These are phyloP conservation scores for Tetradesmus obliquus DNA, from an alignment of 139 green algal species.

Conservation along the genomic window DNA sequence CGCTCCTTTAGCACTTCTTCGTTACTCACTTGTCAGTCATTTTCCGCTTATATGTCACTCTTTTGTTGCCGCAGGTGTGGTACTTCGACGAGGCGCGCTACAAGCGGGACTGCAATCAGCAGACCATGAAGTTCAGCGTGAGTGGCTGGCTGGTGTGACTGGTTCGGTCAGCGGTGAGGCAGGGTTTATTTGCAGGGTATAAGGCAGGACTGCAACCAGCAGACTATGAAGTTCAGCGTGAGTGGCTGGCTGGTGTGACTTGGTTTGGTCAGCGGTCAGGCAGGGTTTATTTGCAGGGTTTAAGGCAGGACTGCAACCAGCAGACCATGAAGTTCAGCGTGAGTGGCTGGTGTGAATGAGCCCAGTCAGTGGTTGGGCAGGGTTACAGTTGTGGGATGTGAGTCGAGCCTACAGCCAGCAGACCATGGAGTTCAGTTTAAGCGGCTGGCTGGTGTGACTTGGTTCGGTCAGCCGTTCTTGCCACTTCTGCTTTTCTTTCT, in stretches of 20 bases:
- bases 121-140: slow-evolving; percentile 21
- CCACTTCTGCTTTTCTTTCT: too few species aligned
- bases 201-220: slow-evolving; percentile 23
- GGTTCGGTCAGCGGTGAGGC: too few species aligned
- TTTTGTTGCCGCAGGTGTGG: slow-evolving; percentile 13
- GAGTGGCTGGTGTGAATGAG: neutral
- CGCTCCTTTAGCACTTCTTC: too few species aligned
- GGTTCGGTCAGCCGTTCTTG: too few species aligned
- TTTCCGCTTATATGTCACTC: neutral
- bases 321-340: slow-evolving; percentile 25
- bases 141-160: neutral
- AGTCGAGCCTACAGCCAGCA: slow-evolving; percentile 23
- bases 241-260: neutral
- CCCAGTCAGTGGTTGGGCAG: too few species aligned
- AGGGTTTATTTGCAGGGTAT: too few species aligned
- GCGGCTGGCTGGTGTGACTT: neutral
- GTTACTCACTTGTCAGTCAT: neutral
- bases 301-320: slow-evolving; percentile 18
- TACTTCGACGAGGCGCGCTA: slow-evolving; percentile 9
- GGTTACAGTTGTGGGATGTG: too few species aligned
- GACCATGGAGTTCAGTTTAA: slow-evolving; percentile 11
- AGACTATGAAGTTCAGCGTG: slow-evolving; percentile 20
- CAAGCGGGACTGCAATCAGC: slow-evolving; percentile 26
- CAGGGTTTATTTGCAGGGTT: too few species aligned
- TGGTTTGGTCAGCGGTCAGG: too few species aligned